Percentiles rank a stretch among this genome's conserved stretches.
phyloP scores from a whole-genome alignment of 2,329 filamentous ascomycete genomes.

The Corynespora cassiicola region DNA sequence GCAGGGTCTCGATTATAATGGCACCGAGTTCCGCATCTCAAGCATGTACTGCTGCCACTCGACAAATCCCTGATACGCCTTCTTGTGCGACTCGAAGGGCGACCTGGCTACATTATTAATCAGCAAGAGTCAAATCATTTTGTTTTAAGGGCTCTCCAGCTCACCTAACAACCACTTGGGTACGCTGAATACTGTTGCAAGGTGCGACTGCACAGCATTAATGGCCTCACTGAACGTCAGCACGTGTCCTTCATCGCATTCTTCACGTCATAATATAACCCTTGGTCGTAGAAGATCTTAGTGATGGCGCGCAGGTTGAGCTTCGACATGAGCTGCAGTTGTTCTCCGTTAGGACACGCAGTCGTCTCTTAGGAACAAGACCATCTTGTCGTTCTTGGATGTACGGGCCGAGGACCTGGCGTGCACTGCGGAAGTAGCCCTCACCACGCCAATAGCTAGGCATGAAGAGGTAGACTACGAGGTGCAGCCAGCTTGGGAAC shows the following conservation, averaged over 20 bases:
- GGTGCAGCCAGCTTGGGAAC: conserved; percentile 10
- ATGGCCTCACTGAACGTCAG: conserved; percentile 6
- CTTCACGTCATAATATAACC: background rate
- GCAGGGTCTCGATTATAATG: conserved; percentile 7
- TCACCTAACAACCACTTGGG: conserved; percentile 1
- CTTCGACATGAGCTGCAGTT: background rate
- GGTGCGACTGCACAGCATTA: conserved; percentile 1
- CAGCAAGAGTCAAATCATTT: no score
- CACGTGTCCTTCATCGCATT: conserved; percentile 3
- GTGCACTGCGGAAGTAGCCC: conserved; percentile 5
- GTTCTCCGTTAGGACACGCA: no score
- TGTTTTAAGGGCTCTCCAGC: background rate
- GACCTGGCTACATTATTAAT: background rate
- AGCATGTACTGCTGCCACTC: conserved; percentile 1
- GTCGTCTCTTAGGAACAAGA: no score
- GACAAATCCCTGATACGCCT: background rate
- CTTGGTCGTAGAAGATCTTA: conserved; percentile 2
- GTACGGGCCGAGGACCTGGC: conserved; percentile 7
- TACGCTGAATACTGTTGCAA: conserved; percentile 1
- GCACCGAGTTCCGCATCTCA: conserved; percentile 4
- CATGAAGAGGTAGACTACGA: conserved; percentile 6
- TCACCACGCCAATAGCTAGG: conserved; percentile 8
- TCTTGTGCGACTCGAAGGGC: background rate
- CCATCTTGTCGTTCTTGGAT: conserved; percentile 3
- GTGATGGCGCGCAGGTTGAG: conserved; percentile 2